Percentiles rank a stretch among this genome's conserved stretches.
Conservation (phyloP, 176 grass and related monocot genomes). For the Carex cristatella region DNA sequence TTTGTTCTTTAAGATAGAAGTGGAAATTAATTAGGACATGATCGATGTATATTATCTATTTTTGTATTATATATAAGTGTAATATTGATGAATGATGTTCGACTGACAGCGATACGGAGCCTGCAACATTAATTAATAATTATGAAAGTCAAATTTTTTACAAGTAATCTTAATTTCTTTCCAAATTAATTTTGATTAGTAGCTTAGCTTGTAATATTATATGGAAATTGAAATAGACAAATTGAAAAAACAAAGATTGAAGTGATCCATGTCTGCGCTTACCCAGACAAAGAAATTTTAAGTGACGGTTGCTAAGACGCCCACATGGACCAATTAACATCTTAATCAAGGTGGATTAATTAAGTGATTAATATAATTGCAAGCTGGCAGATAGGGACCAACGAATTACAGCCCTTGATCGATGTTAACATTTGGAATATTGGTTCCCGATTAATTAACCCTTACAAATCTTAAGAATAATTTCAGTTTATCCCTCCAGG, state of each 20-base stretch:
- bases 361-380: background rate
- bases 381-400: constrained; percentile 9
- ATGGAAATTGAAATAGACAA: background rate
- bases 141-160: background rate
- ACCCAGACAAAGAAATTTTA: background rate
- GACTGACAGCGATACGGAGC: background rate
- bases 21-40: no score
- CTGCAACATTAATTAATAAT: background rate
- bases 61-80: no score
- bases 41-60: no score
- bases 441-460: background rate
- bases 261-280: background rate
- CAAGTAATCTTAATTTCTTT: background rate
- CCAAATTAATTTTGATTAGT: background rate
- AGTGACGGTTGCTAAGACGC: background rate
- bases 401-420: background rate
- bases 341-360: background rate
- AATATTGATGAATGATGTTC: no score
- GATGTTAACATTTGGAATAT: background rate
- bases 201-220: background rate
- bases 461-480: background rate
- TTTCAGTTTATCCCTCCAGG: background rate
- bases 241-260: background rate
- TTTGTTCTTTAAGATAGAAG: no score
- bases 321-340: constrained; percentile 2